Percentiles rank a stretch among this genome's conserved stretches.
phyloP scores from a whole-genome alignment of 1,284 basidiomycete genomes.

The Omphalotus olearius region DNA sequence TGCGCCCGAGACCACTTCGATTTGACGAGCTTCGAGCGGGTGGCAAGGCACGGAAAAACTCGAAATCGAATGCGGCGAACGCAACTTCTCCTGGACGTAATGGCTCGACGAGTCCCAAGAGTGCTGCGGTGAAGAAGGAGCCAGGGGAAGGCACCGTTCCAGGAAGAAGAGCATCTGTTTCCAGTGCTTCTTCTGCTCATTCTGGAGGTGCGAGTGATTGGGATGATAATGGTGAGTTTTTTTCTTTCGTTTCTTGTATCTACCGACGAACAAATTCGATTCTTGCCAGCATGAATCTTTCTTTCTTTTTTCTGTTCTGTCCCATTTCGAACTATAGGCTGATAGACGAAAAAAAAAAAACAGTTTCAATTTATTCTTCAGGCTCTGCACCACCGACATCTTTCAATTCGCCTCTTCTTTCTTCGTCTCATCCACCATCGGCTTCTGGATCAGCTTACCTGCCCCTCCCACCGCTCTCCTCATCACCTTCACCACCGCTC shows the following conservation, averaged over 20 bases:
- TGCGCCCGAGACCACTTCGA: conserved; percentile 73
- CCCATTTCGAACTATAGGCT: too few relatives aligned
- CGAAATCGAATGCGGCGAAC: conserved; percentile 26
- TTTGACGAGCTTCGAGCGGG: conserved; percentile 82
- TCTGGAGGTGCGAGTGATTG: conserved; percentile 64
- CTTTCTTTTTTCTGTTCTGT: conserved; percentile 2
- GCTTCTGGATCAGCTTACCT: conserved; percentile 55
- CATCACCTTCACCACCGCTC: conserved; percentile 22
- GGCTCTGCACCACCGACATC: conserved; percentile 59
- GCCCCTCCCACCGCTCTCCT: conserved; percentile 29
- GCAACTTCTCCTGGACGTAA: background rate
- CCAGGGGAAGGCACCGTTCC: conserved; percentile 35
- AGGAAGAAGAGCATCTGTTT: background rate
- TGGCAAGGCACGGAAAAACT: conserved; percentile 70
- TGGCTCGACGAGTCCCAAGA: conserved; percentile 2
- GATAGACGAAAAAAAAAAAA: too few relatives aligned
- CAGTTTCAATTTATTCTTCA: conserved; percentile 65
- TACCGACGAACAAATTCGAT: background rate
- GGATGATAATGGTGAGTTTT: conserved; percentile 65
- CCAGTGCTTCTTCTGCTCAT: conserved; percentile 50
- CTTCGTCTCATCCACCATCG: conserved; percentile 41
- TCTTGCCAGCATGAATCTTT: conserved; percentile 14
- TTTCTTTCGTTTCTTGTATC: conserved; percentile 6
- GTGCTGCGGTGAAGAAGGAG: conserved; percentile 57
- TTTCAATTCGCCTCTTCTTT: conserved; percentile 62